Conservation (phyloP, 768 basidiomycete genomes). For the Boletus reticuloceps region DNA sequence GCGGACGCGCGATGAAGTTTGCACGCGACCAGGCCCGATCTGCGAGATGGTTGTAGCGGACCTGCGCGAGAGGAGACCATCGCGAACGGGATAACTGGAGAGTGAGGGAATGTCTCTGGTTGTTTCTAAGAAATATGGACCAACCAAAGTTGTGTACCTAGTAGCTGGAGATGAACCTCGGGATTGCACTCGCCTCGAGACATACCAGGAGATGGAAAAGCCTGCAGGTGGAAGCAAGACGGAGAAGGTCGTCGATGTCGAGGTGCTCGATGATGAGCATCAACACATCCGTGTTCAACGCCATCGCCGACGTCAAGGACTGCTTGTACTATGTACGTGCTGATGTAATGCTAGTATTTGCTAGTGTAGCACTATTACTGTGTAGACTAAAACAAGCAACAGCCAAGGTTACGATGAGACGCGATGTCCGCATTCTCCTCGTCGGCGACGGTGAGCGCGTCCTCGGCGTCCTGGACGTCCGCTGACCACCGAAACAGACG, state of each 20-base stretch:
- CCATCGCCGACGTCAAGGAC: neutral
- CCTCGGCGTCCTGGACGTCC: neutral
- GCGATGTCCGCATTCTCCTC: conserved; percentile 92
- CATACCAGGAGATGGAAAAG: conserved; percentile 40
- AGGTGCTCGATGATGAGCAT: conserved; percentile 50
- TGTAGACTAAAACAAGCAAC: conserved; percentile 4
- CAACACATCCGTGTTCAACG: conserved; percentile 55
- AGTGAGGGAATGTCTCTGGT: conserved; percentile 56
- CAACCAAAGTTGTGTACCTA: conserved; percentile 67
- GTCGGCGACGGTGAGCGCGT: conserved; percentile 81
- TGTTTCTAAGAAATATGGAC: conserved; percentile 46
- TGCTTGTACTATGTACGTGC: conserved; percentile 5
- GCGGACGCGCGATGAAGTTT: conserved; percentile 60
- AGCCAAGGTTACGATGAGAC: conserved; percentile 53
- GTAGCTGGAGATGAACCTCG: conserved; percentile 24
- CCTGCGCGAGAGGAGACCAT: conserved; percentile 46
- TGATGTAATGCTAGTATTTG: conserved; percentile 16
- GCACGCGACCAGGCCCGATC: conserved; percentile 52
- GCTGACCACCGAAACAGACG: conserved; percentile 54
- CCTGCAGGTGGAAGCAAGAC: conserved; percentile 30
- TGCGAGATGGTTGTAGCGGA: conserved; percentile 49
- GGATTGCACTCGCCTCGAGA: neutral
- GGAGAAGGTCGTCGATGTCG: conserved; percentile 39
- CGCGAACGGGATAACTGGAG: conserved; percentile 39
- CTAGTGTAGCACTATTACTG: too few relatives aligned